Evolutionary conservation across 2,329 filamentous ascomycete species (phyloP).

Genomic region (Hypoxylon sp.): DNA sequence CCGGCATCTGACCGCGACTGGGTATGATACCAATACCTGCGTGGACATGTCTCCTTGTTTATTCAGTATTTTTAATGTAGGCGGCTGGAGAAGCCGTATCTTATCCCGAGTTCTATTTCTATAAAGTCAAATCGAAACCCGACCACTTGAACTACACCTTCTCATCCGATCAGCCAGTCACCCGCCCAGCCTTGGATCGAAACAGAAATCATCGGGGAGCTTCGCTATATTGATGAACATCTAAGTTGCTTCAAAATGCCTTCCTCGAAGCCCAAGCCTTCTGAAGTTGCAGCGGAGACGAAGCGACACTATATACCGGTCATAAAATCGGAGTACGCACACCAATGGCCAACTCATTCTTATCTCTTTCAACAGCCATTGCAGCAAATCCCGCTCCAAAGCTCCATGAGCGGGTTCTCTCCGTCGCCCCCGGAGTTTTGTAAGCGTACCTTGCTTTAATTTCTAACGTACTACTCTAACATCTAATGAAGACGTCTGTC

Average conservation of each 20-base stretch:
- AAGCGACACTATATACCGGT: slow-evolving; percentile 78
- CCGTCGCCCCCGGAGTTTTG: slow-evolving; percentile 63
- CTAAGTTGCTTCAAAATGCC: slow-evolving; percentile 62
- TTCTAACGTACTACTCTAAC: slow-evolving; percentile 8
- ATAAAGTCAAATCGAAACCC: slow-evolving; percentile 37
- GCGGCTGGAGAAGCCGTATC: slow-evolving; percentile 39
- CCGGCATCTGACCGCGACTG: slow-evolving; percentile 39
- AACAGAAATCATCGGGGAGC: slow-evolving; percentile 6
- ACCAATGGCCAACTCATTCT: slow-evolving; percentile 70
- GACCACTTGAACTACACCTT: slow-evolving; percentile 16
- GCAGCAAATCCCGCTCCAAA: slow-evolving; percentile 59
- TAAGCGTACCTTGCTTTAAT: slow-evolving; percentile 45
- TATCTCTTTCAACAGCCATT: slow-evolving; percentile 69
- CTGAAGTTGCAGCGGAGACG: slow-evolving; percentile 81
- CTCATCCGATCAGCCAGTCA: slow-evolving; percentile 25
- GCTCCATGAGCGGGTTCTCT: slow-evolving; percentile 55
- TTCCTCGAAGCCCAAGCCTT: slow-evolving; percentile 71
- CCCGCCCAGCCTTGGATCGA: slow-evolving; percentile 1
- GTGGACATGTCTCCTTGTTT: slow-evolving; percentile 42
- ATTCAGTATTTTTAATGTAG: slow-evolving; percentile 33
- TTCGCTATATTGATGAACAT: slow-evolving; percentile 10
- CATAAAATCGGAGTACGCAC: slow-evolving; percentile 70
- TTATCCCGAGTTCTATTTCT: slow-evolving; percentile 19
- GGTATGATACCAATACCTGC: slow-evolving; percentile 33
- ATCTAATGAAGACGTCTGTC: slow-evolving; percentile 61